Conservation (phyloP, 2,329 filamentous ascomycete genomes). For the Cercospora citrullina region DNA sequence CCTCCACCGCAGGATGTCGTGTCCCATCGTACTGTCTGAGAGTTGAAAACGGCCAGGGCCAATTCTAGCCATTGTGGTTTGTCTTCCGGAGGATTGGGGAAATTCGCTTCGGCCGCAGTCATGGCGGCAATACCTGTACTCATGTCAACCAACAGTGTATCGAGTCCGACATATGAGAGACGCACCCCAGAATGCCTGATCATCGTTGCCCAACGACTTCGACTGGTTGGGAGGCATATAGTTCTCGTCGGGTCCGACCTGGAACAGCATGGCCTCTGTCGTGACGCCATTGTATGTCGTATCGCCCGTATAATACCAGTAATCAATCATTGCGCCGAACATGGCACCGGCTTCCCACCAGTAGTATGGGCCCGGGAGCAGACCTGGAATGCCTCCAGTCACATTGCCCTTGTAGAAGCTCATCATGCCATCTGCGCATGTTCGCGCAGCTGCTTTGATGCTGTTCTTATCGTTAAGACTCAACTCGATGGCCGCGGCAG, state of each 20-base stretch:
- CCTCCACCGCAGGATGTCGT: slow-evolving; percentile 41
- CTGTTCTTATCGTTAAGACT: slow-evolving; percentile 38
- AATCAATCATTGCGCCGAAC: slow-evolving; percentile 68
- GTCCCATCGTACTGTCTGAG: slow-evolving; percentile 44
- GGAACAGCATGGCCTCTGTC: slow-evolving; percentile 60
- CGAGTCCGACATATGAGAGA: background rate
- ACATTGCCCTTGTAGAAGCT: slow-evolving; percentile 55
- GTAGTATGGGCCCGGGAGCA: slow-evolving; percentile 66
- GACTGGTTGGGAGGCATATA: slow-evolving; percentile 56
- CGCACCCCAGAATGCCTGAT: slow-evolving; percentile 58
- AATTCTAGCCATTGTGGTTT: slow-evolving; percentile 50
- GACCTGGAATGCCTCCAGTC: slow-evolving; percentile 53
- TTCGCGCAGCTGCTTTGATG: slow-evolving; percentile 46
- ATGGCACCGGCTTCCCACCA: slow-evolving; percentile 70
- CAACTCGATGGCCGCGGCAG: slow-evolving; percentile 29
- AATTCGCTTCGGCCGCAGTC: slow-evolving; percentile 56
- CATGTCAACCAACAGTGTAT: background rate
- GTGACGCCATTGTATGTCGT: slow-evolving; percentile 61
- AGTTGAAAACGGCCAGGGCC: slow-evolving; percentile 47
- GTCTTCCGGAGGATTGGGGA: slow-evolving; percentile 45
- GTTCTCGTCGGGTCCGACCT: slow-evolving; percentile 57
- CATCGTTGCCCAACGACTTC: slow-evolving; percentile 54
- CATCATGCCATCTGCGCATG: slow-evolving; percentile 53
- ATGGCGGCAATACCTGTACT: slow-evolving; percentile 52
- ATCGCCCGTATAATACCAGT: slow-evolving; percentile 69